These are phyloP conservation scores for Coprinellus micaceus DNA, from an alignment of 768 basidiomycete species.

Conservation along the genomic window DNA sequence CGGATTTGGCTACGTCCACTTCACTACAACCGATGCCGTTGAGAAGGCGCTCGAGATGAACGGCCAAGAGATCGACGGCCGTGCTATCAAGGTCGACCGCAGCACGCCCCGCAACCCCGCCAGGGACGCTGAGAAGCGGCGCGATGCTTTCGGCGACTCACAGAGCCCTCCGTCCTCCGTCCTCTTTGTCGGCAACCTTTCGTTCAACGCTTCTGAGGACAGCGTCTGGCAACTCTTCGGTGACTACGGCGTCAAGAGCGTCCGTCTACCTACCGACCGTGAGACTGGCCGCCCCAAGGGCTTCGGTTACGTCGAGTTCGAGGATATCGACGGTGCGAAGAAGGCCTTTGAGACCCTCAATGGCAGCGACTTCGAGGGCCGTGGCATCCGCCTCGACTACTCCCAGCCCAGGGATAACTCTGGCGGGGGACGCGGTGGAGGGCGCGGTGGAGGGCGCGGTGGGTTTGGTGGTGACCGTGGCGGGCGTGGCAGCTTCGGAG, in stretches of 20 bases:
- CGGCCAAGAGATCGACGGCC: constrained; percentile 90
- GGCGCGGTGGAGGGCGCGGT: constrained; percentile 44
- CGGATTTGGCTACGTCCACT: constrained; percentile 83
- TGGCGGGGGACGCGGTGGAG: constrained; percentile 49
- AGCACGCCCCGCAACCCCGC: constrained; percentile 59
- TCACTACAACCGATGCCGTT: constrained; percentile 65
- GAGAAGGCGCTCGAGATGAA: constrained; percentile 77
- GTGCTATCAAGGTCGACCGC: constrained; percentile 81
- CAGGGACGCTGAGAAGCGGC: constrained; percentile 61
- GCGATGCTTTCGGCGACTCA: constrained; percentile 72
- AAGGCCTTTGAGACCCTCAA: constrained; percentile 69
- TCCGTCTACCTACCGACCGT: constrained; percentile 88
- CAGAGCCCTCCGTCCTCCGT: constrained; percentile 62
- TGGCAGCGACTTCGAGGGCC: constrained; percentile 78
- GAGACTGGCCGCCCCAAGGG: constrained; percentile 91
- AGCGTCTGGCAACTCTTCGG: constrained; percentile 86
- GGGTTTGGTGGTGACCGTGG: constrained; percentile 38
- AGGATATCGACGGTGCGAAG: constrained; percentile 72
- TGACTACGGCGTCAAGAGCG: constrained; percentile 83
- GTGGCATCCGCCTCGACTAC: constrained; percentile 78
- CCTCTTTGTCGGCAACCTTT: constrained; percentile 89
- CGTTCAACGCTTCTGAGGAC: constrained; percentile 79
- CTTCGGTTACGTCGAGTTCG: constrained; percentile 95
- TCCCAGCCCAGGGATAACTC: constrained; percentile 73
- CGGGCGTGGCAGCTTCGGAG: constrained; percentile 35